Base-by-base conservation (phyloP, 257 asterid species). In the Fraxinus pennsylvanica region DNA sequence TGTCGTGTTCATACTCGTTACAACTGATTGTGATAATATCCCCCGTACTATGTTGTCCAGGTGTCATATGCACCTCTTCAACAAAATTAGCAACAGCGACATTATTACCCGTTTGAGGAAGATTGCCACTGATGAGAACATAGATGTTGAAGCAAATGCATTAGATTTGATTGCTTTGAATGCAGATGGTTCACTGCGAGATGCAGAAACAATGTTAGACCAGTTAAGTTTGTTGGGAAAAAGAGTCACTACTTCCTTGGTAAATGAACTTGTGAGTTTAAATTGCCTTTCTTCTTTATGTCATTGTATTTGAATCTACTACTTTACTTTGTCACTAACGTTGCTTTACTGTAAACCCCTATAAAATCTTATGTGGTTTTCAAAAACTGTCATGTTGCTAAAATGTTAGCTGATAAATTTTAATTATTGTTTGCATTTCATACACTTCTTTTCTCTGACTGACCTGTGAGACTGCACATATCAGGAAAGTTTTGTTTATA, bases 201-300 rank as follows among this genome's bases (percentile, higher is more conserved):
- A 96, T 84, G 98, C 98, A 14, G 98, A 96, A 85, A 96, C 98
- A 27, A 91, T 93, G 97, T 69, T 93, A 61, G 99, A 96, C 77
- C 99, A 96, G 87, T 86, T 92, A 89, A 96, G 97, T 84, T 89
- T 96, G 88, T 87, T 96, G 74, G 97, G 98, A 72, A 93, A 91
- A 72, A 87, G 87, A 82, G 92, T 96, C 85, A 90, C 98, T 15
- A 78, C 89, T 73, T 87, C 98, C 86, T 85, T 96, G 85, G 98
- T 93, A 88, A 91, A 96, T 84, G 98, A 96, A 81, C 94, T 93
- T 78, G 99, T 96, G 86, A 96, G 98, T 91, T 43, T 66, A 38
- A 39, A 38, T 38, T 43, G 27, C 78, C 67, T 63, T 45, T 59
- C 77, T 36, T 68, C 63, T 27, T 45, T 41, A 43, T 32, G 13